Conservation (phyloP, 345 rosid species). For the Populus alba region DNA sequence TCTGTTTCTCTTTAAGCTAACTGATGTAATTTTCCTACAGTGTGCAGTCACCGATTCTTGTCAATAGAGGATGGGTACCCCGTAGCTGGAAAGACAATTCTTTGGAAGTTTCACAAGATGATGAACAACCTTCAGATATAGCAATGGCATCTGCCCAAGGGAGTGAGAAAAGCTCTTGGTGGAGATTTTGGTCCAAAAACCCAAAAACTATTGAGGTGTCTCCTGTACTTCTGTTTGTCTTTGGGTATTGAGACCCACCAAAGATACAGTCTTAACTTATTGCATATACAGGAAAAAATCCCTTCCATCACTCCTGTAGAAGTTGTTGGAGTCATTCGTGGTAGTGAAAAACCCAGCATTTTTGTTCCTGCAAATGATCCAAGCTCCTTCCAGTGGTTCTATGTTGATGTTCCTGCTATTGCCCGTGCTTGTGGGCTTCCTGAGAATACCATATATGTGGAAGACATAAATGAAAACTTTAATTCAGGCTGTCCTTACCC, state of each 20-base stretch:
- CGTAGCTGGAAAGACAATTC: constrained; percentile 85
- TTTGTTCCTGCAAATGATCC: constrained; percentile 92
- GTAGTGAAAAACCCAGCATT: constrained; percentile 87
- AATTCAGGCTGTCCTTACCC: constrained; percentile 81
- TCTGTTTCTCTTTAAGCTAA: constrained; percentile 15
- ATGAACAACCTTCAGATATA: constrained; percentile 29
- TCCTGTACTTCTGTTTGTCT: constrained; percentile 10
- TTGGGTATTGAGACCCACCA: constrained; percentile 10
- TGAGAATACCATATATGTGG: constrained; percentile 64
- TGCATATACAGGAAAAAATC: constrained; percentile 40
- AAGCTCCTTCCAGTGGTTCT: constrained; percentile 78
- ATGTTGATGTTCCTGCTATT: constrained; percentile 75
- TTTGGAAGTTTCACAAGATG: constrained; percentile 32
- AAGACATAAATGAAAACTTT: constrained; percentile 66
- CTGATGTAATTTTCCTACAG: constrained; percentile 41
- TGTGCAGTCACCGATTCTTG: constrained; percentile 71
- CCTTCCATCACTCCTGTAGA: constrained; percentile 44
- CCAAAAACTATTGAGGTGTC: constrained; percentile 51
- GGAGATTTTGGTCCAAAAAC: constrained; percentile 70
- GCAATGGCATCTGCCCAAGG: constrained; percentile 30
- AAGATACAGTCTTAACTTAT: constrained; percentile 13
- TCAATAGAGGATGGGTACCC: constrained; percentile 98
- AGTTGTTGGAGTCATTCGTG: constrained; percentile 86
- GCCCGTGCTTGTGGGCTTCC: constrained; percentile 65
- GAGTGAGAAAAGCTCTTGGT: constrained; percentile 46